Percentiles rank a stretch among this genome's conserved stretches.
Evolutionary conservation across 352 stramenopile genomes (phyloP).

Genomic region (Saprolegnia parasitica): DNA sequence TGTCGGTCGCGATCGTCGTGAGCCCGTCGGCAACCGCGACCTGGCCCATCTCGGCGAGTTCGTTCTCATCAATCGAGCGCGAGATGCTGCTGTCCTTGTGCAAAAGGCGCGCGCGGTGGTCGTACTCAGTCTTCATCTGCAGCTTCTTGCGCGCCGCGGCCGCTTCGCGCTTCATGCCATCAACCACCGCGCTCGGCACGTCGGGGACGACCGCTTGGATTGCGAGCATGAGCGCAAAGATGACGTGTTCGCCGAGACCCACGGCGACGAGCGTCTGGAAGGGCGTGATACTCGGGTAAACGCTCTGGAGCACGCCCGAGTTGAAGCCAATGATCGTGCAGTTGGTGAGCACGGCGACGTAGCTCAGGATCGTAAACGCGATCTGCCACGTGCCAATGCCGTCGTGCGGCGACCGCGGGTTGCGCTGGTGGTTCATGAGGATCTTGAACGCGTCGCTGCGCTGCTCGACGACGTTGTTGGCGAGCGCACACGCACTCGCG

Average conservation of each 20-base stretch:
- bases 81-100: constrained; percentile 2
- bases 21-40: constrained; percentile 22
- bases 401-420: constrained; percentile 50
- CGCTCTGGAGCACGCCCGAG: constrained; percentile 65
- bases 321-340: constrained; percentile 92
- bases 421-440: constrained; percentile 74
- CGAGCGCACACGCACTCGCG: constrained; percentile 87
- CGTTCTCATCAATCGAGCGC: constrained; percentile 16
- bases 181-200: constrained; percentile 44
- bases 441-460: constrained; percentile 95
- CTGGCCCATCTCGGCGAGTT: constrained; percentile 29
- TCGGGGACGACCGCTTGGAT: constrained; percentile 80
- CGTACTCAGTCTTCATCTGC: constrained; percentile 64
- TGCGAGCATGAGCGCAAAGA: constrained; percentile 69
- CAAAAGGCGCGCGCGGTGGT: constrained; percentile 42
- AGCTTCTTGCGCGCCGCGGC: constrained; percentile 67
- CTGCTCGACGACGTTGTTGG: constrained; percentile 95
- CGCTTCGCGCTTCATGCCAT: constrained; percentile 54
- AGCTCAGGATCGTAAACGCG: constrained; percentile 87
- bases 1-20: constrained; percentile 35
- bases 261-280: constrained; percentile 52
- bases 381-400: constrained; percentile 92
- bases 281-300: constrained; percentile 64
- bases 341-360: constrained; percentile 92
- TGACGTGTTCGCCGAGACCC: constrained; percentile 67